Evolutionary conservation across 73 alveolate species (phyloP), one percentile per base, ranked within the genome.

Genomic region (Symbiodinium pilosum): DNA sequence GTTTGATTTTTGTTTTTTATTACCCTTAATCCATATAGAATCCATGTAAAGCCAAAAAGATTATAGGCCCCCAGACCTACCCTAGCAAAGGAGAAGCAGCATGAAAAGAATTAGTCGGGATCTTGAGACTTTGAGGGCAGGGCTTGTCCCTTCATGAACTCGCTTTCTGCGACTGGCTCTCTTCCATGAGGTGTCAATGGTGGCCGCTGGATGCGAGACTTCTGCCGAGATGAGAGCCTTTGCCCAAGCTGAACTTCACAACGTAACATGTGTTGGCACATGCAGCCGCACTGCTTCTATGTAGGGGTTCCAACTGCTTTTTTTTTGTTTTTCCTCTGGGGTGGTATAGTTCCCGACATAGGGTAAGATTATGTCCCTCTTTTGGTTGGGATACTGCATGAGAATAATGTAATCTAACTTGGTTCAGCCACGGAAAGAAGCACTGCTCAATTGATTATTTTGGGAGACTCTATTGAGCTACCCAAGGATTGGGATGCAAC

Each of bases 141-240:
- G 26, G 73, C 73, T 16, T 54, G 30, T 54, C 73, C 21, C 73
- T 11, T 26, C 26, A 54, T 26, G 20, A 16, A 9, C n/a, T n/a
- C n/a, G n/a, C n/a, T n/a, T 54, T 54, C 73, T 9, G 34, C 73
- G 34, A 30, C 4, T 64, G 7, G 52, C 36, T 28, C 4, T 20
- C n/a, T 8, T 14, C 24, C 41, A 43, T 26, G 64, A 89, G 95
- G 95, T 40, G 95, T 89, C 73, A 89, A 89, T 42, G 95, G 95
- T 44, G 95, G 95, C 20, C 75, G 95, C 36, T 89, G 95, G 95
- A 89, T 89, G 95, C 95, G 73, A 4, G 87, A 89, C 75, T 89
- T 89, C 38, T 89, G 95, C 86, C 41, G 56, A 41, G 87, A 89
- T 64, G 95, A 89, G 95, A 11, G 36, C 32, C 95, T 68, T 43